Evolutionary conservation across 352 stramenopile species (phyloP).

Genomic region (Phytophthora colocasiae): DNA sequence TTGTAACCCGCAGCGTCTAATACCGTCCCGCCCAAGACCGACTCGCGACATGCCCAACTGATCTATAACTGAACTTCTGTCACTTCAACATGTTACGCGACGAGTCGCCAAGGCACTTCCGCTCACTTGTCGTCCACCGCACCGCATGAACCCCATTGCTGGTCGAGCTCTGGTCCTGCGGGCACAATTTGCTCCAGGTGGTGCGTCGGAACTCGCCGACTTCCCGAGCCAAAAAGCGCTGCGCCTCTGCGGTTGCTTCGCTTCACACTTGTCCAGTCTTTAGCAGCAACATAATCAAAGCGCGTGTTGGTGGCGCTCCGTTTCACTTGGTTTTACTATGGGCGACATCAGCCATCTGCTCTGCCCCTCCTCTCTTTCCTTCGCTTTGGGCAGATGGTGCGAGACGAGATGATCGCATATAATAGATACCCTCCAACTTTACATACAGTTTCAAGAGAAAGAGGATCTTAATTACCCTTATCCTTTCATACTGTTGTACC

Average conservation of each 20-base stretch:
- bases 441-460: no score
- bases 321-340: constrained; percentile 18
- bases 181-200: constrained; percentile 22
- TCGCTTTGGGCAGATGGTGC: no score
- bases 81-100: constrained; percentile 13
- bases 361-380: constrained; percentile 12
- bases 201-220: constrained; percentile 19
- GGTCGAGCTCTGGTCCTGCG: constrained; percentile 21
- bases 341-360: background rate
- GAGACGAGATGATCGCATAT: no score
- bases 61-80: constrained; percentile 3
- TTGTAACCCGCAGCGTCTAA: no score
- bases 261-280: constrained; percentile 6
- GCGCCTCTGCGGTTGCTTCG: constrained; percentile 7
- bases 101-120: background rate
- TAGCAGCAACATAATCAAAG: constrained; percentile 14
- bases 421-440: no score
- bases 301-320: background rate
- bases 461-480: no score
- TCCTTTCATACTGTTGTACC: no score
- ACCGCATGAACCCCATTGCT: constrained; percentile 6
- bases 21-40: no score
- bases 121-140: background rate
- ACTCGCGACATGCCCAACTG: no score
- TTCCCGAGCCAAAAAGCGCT: background rate